A percentile compares a stretch with the other conserved stretches of the same genome.
Evolutionary conservation across 2,329 filamentous ascomycete species (phyloP).

Genomic region (Aspergillus neoniger): DNA sequence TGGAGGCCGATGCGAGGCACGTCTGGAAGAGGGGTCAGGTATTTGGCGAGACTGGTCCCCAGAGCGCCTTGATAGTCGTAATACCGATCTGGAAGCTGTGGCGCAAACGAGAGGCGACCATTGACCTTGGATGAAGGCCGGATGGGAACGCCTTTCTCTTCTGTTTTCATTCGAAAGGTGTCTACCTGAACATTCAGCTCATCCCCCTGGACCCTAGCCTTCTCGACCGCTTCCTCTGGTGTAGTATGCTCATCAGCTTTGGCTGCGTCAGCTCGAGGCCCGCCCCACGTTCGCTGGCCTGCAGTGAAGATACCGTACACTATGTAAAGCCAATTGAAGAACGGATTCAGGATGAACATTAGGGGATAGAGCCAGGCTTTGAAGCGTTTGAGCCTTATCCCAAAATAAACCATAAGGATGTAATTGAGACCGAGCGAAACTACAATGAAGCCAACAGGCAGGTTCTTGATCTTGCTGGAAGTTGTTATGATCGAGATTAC

Average conservation of each 20-base stretch:
- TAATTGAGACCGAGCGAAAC: conserved; percentile 93
- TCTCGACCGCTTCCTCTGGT: conserved; percentile 78
- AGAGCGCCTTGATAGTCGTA: conserved; percentile 58
- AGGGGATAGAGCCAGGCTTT: conserved; percentile 94
- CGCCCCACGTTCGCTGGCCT: conserved; percentile 92
- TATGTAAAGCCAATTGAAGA: conserved; percentile 99
- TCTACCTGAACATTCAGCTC: conserved; percentile 88
- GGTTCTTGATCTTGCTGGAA: conserved; percentile 71
- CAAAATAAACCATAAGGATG: conserved; percentile 95
- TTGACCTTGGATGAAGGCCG: conserved; percentile 74
- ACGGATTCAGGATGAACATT: conserved; percentile 94
- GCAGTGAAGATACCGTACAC: conserved; percentile 95
- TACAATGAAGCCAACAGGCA: conserved; percentile 91
- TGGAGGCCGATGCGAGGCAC: conserved; percentile 53
- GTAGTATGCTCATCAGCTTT: conserved; percentile 74
- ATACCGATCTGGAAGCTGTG: conserved; percentile 63
- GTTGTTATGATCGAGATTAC: conserved; percentile 83
- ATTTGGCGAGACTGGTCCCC: conserved; percentile 57
- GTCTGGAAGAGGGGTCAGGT: conserved; percentile 48
- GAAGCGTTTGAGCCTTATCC: conserved; percentile 78
- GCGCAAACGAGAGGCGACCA: conserved; percentile 70
- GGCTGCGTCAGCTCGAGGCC: conserved; percentile 85
- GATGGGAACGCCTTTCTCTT: conserved; percentile 58
- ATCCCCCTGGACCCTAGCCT: conserved; percentile 75
- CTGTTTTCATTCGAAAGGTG: conserved; percentile 64